phyloP scores from a whole-genome alignment of 257 asterid species.

The Solanum appendiculatum region DNA sequence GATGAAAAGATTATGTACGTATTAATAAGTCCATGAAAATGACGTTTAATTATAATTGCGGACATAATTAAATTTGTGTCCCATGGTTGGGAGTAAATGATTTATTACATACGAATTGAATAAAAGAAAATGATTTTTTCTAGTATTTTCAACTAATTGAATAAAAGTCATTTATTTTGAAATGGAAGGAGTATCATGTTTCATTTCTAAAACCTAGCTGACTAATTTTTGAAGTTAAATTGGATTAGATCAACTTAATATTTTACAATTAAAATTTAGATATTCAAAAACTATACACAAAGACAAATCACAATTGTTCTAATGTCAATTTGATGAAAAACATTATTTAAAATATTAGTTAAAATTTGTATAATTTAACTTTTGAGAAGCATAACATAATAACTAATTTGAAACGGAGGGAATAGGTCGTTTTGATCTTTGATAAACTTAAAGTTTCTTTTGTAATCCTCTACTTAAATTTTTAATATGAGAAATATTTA shows the following conservation, averaged over 20 bases:
- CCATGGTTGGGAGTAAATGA: neutral
- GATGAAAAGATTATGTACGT: neutral
- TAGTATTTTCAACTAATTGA: neutral
- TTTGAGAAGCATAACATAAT: no score
- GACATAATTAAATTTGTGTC: neutral
- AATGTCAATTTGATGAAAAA: neutral
- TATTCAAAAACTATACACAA: neutral
- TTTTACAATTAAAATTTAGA: neutral
- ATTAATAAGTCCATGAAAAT: neutral
- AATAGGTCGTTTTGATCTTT: no score
- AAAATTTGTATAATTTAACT: no score
- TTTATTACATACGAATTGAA: neutral
- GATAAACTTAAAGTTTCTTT: neutral
- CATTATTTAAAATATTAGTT: neutral
- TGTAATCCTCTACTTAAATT: neutral
- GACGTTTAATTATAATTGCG: neutral
- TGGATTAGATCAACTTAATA: neutral
- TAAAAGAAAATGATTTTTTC: neutral
- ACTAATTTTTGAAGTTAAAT: no score
- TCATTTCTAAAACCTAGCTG: neutral
- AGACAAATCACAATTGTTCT: fast-evolving
- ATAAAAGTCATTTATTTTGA: no score
- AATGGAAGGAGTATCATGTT: no score
- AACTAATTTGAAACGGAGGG: neutral
- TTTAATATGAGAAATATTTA: neutral